Conservation (phyloP, 768 basidiomycete genomes). For the Pleurotus cornucopiae region DNA sequence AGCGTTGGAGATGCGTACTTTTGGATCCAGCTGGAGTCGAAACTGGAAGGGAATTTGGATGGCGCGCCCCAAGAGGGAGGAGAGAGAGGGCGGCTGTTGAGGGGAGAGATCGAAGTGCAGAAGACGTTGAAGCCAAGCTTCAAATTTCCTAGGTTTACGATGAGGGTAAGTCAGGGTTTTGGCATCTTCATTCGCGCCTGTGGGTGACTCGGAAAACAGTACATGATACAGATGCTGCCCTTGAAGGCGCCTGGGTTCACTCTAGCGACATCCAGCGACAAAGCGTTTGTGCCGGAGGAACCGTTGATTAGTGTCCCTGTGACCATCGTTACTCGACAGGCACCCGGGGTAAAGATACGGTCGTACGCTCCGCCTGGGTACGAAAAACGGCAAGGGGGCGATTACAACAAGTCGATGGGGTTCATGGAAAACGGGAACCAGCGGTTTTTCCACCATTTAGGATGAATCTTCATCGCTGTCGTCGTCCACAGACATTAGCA, state of each 20-base stretch:
- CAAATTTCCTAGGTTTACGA: slow-evolving; percentile 35
- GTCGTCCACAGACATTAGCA: slow-evolving; percentile 40
- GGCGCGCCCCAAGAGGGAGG: slow-evolving; percentile 22
- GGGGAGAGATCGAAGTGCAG: slow-evolving; percentile 50
- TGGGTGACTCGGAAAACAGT: slow-evolving; percentile 26
- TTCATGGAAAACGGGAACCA: slow-evolving; percentile 56
- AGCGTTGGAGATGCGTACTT: slow-evolving; percentile 41
- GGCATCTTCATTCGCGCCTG: not conserved
- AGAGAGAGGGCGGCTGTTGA: slow-evolving; percentile 30
- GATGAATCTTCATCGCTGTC: not conserved
- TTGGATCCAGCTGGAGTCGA: slow-evolving; percentile 30
- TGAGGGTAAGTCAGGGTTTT: slow-evolving; percentile 33
- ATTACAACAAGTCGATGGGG: slow-evolving; percentile 50
- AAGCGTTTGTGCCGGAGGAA: slow-evolving; percentile 13
- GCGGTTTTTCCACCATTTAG: slow-evolving; percentile 31
- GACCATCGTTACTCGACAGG: slow-evolving; percentile 31
- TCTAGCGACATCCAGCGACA: slow-evolving; percentile 8
- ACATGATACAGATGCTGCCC: slow-evolving; percentile 37
- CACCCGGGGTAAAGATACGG: slow-evolving; percentile 32
- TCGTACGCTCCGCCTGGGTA: slow-evolving; percentile 55
- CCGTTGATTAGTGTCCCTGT: slow-evolving; percentile 35
- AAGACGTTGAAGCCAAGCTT: slow-evolving; percentile 38
- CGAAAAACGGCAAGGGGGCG: slow-evolving; percentile 31
- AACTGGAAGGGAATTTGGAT: no score
- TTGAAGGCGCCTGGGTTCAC: slow-evolving; percentile 41